Conservation (phyloP, 2,329 filamentous ascomycete species). For the Fusarium guadeloupense region DNA sequence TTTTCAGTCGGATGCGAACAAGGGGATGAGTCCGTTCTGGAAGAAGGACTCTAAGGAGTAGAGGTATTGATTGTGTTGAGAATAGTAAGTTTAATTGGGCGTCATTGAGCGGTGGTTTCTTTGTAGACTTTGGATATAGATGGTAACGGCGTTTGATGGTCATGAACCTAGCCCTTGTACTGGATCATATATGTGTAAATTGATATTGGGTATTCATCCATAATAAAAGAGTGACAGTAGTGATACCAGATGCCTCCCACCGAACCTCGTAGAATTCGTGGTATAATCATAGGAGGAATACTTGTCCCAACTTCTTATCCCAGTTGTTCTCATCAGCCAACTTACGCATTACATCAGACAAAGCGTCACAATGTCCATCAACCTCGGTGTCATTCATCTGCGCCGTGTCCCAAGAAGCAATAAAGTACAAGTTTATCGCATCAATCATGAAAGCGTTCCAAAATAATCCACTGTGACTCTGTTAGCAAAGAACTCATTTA, state of each 20-base stretch:
- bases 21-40: background rate
- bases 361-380: slow-evolving; percentile 43
- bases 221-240: background rate
- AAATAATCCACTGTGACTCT: slow-evolving; percentile 45
- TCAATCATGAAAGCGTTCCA: slow-evolving; percentile 53
- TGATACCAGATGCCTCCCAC: background rate
- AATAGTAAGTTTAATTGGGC: background rate
- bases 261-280: background rate
- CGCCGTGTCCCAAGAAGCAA: slow-evolving; percentile 54
- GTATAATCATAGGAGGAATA: slow-evolving; percentile 35
- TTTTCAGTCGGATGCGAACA: background rate
- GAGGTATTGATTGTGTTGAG: too few relatives aligned
- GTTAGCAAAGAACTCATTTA: slow-evolving; percentile 1
- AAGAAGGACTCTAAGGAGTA: background rate
- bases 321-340: slow-evolving; percentile 43
- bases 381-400: slow-evolving; percentile 49
- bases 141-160: background rate
- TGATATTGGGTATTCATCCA: background rate
- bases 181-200: background rate
- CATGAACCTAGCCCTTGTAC: background rate
- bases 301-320: slow-evolving; percentile 41
- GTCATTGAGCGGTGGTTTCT: background rate
- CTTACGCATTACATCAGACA: slow-evolving; percentile 46
- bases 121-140: background rate
- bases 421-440: slow-evolving; percentile 46